These are phyloP conservation scores for Pseudogymnoascus sp. DNA, from an alignment of 2,329 filamentous ascomycete genomes.

Conservation along the genomic window DNA sequence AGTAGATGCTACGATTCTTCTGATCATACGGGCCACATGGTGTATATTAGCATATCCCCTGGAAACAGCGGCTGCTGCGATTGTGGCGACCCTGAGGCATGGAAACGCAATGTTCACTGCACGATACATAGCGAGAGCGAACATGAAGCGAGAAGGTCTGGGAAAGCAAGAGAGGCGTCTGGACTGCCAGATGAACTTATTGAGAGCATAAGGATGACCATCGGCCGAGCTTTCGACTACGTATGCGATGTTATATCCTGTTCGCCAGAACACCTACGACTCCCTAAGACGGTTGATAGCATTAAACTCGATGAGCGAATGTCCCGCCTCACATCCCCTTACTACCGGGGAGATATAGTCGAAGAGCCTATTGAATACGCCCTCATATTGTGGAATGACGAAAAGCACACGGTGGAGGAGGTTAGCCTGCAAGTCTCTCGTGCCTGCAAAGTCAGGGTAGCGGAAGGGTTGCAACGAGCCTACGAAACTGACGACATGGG, in stretches of 20 bases:
- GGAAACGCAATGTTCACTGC: slow-evolving; percentile 81
- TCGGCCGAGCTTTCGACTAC: slow-evolving; percentile 82
- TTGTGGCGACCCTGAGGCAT: slow-evolving; percentile 92
- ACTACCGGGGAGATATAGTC: slow-evolving; percentile 60
- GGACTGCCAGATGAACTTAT: slow-evolving; percentile 68
- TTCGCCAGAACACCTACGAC: slow-evolving; percentile 86
- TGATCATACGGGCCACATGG: slow-evolving; percentile 88
- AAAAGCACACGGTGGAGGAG: slow-evolving; percentile 93
- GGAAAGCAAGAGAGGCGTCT: slow-evolving; percentile 54
- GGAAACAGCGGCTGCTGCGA: slow-evolving; percentile 96
- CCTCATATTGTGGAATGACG: slow-evolving; percentile 92
- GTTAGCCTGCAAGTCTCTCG: slow-evolving; percentile 84
- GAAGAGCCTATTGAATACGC: slow-evolving; percentile 70
- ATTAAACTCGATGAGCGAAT: slow-evolving; percentile 75
- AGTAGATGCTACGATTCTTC: slow-evolving; percentile 92
- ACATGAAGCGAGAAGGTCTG: slow-evolving; percentile 40
- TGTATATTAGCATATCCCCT: slow-evolving; percentile 78
- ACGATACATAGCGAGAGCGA: slow-evolving; percentile 74
- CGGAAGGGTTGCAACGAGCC: slow-evolving; percentile 67
- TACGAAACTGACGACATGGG: slow-evolving; percentile 87
- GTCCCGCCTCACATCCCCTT: slow-evolving; percentile 69
- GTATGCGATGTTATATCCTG: slow-evolving; percentile 97
- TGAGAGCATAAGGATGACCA: slow-evolving; percentile 74
- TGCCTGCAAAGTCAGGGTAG: slow-evolving; percentile 68
- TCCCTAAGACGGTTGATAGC: slow-evolving; percentile 74